Base-by-base conservation (phyloP, 208 protist genomes). In the Leptomonas seymouri region DNA sequence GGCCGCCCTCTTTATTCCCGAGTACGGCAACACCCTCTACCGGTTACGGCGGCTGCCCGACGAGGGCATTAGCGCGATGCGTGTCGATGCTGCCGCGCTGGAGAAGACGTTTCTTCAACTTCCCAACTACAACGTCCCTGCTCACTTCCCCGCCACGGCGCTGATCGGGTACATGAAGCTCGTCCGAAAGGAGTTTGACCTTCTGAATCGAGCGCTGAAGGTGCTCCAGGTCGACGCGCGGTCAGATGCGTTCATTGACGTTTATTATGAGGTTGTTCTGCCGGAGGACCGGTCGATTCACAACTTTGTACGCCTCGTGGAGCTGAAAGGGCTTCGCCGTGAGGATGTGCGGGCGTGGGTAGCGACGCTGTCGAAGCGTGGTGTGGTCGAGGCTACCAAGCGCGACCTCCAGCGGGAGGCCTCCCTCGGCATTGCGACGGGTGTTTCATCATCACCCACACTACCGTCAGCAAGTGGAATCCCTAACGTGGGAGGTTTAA, bases 251-350 rank as follows among this genome's bases (percentile, higher is more conserved):
- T 94, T 96, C 71, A 72, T 91, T 18, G 89, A 96, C 68, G 80
- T 94, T 15, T 96, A 96, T 71, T 92, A 92, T 74, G 85, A 94
- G 53, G 71, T 86, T 0, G 83, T 85, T n/a, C 68, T 91, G 45
- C 84, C 91, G 5, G 89, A 94, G 69, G 86, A 96, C 64, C 85
- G 89, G 23, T 96, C 91, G 0, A 92, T 96, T 34, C 86, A 91
- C 65, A 86, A 94, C 67, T 96, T 94, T 78, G 87, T 94, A 27
- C 91, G 87, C 0, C 76, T 96, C 45, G 83, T 94, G 0, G 87
- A 94, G 75, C 77, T 96, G 6, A 94, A 94, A 41, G 91, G 91
- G 21, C 53, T 91, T 34, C 72, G 76, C 42, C 80, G 91, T n/a
- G 91, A 94, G 53, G 85, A 96, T 55, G 86, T 94, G 27, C 82